Conservation (phyloP, 2,329 filamentous ascomycete species). For the Colletotrichum eleusines region DNA sequence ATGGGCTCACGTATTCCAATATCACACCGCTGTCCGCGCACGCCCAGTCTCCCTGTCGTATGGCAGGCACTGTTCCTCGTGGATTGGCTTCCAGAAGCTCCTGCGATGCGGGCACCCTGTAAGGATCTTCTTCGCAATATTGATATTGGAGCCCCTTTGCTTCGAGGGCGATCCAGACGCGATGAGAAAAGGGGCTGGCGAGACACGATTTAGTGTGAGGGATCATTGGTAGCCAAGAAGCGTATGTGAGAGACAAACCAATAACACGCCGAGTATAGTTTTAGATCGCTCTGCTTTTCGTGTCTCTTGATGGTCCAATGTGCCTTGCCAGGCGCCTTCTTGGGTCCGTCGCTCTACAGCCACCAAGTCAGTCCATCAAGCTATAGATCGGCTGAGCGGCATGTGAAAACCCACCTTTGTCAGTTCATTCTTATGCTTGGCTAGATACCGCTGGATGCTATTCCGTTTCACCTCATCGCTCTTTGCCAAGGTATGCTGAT, state of each 20-base stretch:
- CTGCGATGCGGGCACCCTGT: conserved; percentile 71
- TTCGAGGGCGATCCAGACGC: conserved; percentile 90
- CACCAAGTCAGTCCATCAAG: conserved; percentile 1
- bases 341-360: conserved; percentile 48
- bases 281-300: conserved; percentile 76
- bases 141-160: conserved; percentile 83
- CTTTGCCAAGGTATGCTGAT: conserved; percentile 78
- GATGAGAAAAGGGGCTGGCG: conserved; percentile 82
- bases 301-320: conserved; percentile 77
- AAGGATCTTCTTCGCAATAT: conserved; percentile 88
- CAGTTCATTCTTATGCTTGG: conserved; percentile 73
- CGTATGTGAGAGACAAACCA: conserved; percentile 67
- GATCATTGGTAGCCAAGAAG: conserved; percentile 53
- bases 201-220: conserved; percentile 70
- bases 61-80: conserved; percentile 79
- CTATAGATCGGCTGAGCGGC: not conserved
- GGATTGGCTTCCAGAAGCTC: conserved; percentile 80
- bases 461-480: conserved; percentile 87
- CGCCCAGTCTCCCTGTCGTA: conserved; percentile 83
- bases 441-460: conserved; percentile 75
- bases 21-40: conserved; percentile 86
- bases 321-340: conserved; percentile 79
- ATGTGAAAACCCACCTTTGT: conserved; percentile 70
- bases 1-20: conserved; percentile 79
- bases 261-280: conserved; percentile 86